A percentile compares a stretch with the other conserved stretches of the same genome.
These are phyloP conservation scores for Cronartium ribicola DNA, from an alignment of 1,284 basidiomycete genomes.

Conservation along the genomic window DNA sequence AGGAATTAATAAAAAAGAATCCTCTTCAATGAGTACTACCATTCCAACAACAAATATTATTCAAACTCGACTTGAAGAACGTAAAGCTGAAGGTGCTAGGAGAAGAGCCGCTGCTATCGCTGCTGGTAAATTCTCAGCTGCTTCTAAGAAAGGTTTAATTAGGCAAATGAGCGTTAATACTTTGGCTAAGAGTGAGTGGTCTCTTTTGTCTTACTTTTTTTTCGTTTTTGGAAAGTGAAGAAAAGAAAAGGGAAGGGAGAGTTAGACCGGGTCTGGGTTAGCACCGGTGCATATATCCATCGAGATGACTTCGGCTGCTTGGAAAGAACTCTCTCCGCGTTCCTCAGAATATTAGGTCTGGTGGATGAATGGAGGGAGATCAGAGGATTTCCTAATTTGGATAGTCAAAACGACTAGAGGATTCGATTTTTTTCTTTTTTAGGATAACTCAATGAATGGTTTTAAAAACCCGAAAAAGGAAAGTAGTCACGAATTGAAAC, in stretches of 20 bases:
- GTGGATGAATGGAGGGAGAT: too few species aligned
- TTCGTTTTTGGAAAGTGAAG: too few species aligned
- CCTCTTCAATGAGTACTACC: slow-evolving; percentile 22
- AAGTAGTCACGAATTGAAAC: not conserved
- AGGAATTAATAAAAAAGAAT: slow-evolving; percentile 50
- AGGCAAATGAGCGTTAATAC: slow-evolving; percentile 40
- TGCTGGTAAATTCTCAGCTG: slow-evolving; percentile 12
- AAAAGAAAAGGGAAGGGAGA: too few species aligned
- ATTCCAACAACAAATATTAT: slow-evolving; percentile 41
- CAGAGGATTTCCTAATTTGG: too few species aligned
- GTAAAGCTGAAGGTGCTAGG: slow-evolving; percentile 71
- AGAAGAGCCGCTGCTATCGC: slow-evolving; percentile 53
- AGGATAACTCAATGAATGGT: not conserved
- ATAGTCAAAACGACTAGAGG: too few species aligned
- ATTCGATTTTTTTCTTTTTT: too few species aligned
- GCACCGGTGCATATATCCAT: too few species aligned
- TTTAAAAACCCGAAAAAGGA: not conserved
- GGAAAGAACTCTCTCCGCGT: too few species aligned
- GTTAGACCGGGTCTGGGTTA: too few species aligned
- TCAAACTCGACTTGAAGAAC: slow-evolving; percentile 56
- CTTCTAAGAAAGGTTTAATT: slow-evolving; percentile 36
- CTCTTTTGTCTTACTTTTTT: slow-evolving; percentile 20
- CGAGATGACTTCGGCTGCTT: too few species aligned
- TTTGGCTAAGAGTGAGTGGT: slow-evolving; percentile 25
- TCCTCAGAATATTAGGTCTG: too few species aligned